Conservation (phyloP, 108 stramenopile species). For the Cyclotella cryptica region DNA sequence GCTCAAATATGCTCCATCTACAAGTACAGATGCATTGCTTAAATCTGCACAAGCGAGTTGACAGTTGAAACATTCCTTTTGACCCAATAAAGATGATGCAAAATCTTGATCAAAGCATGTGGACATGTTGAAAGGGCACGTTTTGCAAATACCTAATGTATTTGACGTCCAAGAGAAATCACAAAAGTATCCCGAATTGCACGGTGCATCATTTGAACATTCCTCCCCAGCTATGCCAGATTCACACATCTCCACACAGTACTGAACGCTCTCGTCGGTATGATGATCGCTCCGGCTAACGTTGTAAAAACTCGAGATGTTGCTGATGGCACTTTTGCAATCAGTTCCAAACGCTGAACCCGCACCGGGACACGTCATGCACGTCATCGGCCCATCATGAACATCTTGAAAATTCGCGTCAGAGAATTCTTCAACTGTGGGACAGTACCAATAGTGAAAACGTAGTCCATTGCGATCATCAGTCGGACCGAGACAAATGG, state of each 20-base stretch:
- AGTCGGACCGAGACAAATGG: constrained; percentile 4
- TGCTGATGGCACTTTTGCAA: background rate
- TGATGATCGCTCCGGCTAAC: background rate
- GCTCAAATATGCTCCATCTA: background rate
- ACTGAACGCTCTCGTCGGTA: background rate
- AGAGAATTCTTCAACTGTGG: background rate
- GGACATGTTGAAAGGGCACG: background rate
- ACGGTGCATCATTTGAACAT: constrained; percentile 8
- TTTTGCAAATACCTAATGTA: background rate
- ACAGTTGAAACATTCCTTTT: background rate
- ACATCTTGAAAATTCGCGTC: background rate
- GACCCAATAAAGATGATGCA: background rate
- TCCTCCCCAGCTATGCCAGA: background rate
- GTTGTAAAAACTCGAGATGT: background rate
- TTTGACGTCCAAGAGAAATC: background rate
- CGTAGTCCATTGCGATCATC: background rate
- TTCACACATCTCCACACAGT: background rate
- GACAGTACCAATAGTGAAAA: constrained; percentile 1
- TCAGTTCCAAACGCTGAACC: background rate
- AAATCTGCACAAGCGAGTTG: background rate
- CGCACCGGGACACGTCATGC: background rate
- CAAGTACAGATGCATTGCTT: background rate
- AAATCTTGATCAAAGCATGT: background rate
- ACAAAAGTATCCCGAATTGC: constrained; percentile 2
- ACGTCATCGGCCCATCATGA: background rate